These are phyloP conservation scores for Opeltia flavorubescens DNA, from an alignment of 495 filamentous ascomycete species.

Conservation along the genomic window DNA sequence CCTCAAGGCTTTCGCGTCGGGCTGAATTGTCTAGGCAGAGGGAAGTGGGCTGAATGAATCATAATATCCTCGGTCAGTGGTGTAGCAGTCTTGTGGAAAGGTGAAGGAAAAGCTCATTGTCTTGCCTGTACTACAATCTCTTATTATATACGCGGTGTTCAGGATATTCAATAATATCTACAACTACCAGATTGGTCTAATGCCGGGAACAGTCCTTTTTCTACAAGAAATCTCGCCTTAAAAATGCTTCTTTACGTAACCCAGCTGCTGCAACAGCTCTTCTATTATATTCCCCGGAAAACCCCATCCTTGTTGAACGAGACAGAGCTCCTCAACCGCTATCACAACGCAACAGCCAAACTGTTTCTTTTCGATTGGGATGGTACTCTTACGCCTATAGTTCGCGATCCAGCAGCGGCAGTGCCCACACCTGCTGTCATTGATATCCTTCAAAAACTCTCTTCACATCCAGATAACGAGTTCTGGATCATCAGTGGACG, in stretches of 20 bases:
- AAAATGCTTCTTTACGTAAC: not conserved
- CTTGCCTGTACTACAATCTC: too few relatives aligned
- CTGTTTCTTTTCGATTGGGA: conserved; percentile 99
- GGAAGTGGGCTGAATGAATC: too few relatives aligned
- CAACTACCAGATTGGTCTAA: too few relatives aligned
- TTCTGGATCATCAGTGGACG: conserved; percentile 98
- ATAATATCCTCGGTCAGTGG: too few relatives aligned
- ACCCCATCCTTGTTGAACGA: not conserved
- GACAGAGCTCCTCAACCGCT: not conserved
- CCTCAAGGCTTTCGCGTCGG: too few relatives aligned
- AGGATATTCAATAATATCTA: too few relatives aligned
- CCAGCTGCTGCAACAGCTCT: not conserved
- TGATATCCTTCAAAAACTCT: conserved; percentile 61
- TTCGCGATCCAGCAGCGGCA: conserved; percentile 73
- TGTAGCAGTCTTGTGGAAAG: too few relatives aligned
- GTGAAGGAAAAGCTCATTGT: too few relatives aligned
- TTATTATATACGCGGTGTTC: too few relatives aligned
- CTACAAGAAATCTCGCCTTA: too few relatives aligned
- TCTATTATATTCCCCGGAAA: not conserved
- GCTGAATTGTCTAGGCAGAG: too few relatives aligned
- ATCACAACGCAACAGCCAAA: conserved; percentile 16
- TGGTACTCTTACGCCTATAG: conserved; percentile 92
- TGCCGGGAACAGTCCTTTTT: too few relatives aligned
- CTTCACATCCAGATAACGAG: conserved; percentile 62
- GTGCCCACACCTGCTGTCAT: conserved; percentile 74